Evolutionary conservation across 495 filamentous ascomycete genomes (phyloP).

Genomic region (Eremomyces bilateralis): DNA sequence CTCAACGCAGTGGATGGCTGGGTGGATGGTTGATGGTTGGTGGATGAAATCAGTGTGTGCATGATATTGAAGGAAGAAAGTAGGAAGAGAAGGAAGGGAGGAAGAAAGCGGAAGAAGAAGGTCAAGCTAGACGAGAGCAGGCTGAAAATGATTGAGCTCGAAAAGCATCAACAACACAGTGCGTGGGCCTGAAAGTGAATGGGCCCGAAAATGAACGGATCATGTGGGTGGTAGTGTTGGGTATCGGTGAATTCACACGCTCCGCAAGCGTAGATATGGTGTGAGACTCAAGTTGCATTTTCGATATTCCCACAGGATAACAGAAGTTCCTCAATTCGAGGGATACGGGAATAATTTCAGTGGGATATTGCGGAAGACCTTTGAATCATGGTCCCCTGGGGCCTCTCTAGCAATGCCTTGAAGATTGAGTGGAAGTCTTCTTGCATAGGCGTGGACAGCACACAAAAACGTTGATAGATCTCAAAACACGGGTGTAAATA

Average conservation of each 20-base stretch:
- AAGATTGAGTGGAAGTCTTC: background rate
- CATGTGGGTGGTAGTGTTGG: background rate
- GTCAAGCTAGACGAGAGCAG: background rate
- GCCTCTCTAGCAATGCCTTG: background rate
- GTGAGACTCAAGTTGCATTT: background rate
- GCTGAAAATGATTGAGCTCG: slow-evolving; percentile 1
- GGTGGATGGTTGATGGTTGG: too few relatives aligned
- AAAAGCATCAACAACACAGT: background rate
- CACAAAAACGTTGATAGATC: background rate
- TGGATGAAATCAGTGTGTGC: too few relatives aligned
- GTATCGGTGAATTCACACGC: background rate
- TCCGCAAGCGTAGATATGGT: too few relatives aligned
- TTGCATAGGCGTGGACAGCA: too few relatives aligned
- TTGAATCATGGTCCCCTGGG: too few relatives aligned
- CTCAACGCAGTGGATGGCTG: too few relatives aligned
- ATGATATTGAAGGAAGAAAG: too few relatives aligned
- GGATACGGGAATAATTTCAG: too few relatives aligned
- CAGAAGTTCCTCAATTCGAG: too few relatives aligned
- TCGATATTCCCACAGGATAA: background rate
- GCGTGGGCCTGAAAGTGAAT: background rate
- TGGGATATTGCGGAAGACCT: too few relatives aligned
- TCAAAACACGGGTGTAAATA: background rate
- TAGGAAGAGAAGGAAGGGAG: too few relatives aligned
- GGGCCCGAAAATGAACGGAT: background rate
- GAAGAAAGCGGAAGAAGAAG: slow-evolving; percentile 1